Percentiles rank a stretch among this genome's conserved stretches.
Evolutionary conservation across 805 yeast species (phyloP).

Genomic region (Nakazawaea sp.): DNA sequence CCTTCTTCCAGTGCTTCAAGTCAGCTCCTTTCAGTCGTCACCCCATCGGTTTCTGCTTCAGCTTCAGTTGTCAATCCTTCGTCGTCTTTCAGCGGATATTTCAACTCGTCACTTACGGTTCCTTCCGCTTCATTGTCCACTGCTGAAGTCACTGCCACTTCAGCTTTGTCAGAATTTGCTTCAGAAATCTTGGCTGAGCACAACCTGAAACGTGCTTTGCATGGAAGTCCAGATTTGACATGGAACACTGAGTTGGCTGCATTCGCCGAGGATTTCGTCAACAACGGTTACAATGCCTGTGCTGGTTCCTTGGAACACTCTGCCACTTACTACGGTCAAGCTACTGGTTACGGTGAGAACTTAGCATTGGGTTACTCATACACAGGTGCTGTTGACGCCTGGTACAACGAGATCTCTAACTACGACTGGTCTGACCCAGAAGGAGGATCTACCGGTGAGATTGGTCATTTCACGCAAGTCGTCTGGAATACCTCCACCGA

Average conservation of each 20-base stretch:
- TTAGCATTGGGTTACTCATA: conserved; percentile 61
- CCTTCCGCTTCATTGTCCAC: conserved; percentile 12
- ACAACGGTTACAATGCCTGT: conserved; percentile 35
- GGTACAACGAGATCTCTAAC: conserved; percentile 59
- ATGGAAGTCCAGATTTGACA: conserved; percentile 34
- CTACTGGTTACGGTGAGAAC: conserved; percentile 68
- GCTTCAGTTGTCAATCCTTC: background rate
- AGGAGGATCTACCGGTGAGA: conserved; percentile 34
- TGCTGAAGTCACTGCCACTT: conserved; percentile 13
- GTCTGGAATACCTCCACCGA: conserved; percentile 58
- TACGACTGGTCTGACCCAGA: conserved; percentile 51
- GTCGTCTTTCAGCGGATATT: conserved; percentile 1
- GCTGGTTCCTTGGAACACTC: conserved; percentile 48
- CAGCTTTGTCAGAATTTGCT: conserved; percentile 16
- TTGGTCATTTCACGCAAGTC: conserved; percentile 73
- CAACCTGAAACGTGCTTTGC: conserved; percentile 42
- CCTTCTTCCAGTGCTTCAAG: conserved; percentile 15
- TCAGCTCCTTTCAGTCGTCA: background rate
- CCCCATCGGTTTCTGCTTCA: background rate
- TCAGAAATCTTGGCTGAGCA: conserved; percentile 44
- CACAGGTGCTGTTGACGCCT: conserved; percentile 53
- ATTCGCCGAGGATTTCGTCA: conserved; percentile 46
- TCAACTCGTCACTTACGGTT: background rate
- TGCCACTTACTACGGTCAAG: conserved; percentile 27
- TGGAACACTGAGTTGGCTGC: conserved; percentile 42